Evolutionary conservation across 2,329 filamentous ascomycete species (phyloP).

Genomic region (Trichoderma pleuroti): DNA sequence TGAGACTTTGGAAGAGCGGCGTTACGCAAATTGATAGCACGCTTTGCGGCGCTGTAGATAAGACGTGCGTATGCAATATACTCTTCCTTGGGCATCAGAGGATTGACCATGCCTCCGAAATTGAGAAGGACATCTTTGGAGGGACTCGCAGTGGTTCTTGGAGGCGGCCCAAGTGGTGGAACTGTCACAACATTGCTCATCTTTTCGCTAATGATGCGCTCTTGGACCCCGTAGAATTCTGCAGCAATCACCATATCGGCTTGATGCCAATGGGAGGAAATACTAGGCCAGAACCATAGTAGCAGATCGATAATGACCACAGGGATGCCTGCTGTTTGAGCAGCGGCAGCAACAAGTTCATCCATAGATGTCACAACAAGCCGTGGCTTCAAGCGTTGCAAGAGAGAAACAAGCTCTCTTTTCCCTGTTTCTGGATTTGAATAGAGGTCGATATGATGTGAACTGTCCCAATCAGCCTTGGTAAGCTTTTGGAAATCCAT

Average conservation of each 20-base stretch:
- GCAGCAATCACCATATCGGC: slow-evolving; percentile 7
- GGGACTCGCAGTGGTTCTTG: neutral
- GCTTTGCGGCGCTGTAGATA: neutral
- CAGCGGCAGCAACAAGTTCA: slow-evolving; percentile 1
- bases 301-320: slow-evolving; percentile 9
- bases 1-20: neutral
- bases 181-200: neutral
- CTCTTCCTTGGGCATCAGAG: neutral
- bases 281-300: slow-evolving; percentile 11
- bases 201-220: neutral
- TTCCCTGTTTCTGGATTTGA: neutral
- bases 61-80: slow-evolving; percentile 4
- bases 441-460: neutral
- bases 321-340: neutral
- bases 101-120: slow-evolving; percentile 14
- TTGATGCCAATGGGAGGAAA: neutral
- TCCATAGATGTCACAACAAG: slow-evolving; percentile 9
- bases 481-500: neutral
- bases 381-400: neutral
- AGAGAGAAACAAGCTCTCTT: neutral
- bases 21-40: neutral
- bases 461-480: neutral
- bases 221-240: slow-evolving; percentile 5
- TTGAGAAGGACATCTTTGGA: slow-evolving; percentile 2
- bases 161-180: slow-evolving; percentile 12